Evolutionary conservation across 169 alveolate genomes (phyloP).

Genomic region (Plasmodium cynomolgi): DNA sequence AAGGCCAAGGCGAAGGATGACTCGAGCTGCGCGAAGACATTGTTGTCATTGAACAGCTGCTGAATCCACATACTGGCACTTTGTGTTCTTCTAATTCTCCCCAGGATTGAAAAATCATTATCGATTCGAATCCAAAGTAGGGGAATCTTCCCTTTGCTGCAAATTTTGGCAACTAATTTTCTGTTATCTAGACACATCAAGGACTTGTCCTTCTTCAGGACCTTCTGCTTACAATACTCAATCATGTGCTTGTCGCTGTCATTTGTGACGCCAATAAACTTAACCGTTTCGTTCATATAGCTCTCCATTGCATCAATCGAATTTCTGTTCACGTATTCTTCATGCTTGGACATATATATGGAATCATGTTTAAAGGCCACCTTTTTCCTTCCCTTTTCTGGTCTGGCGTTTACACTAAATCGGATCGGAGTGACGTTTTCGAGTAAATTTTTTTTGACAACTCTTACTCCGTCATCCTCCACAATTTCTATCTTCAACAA

Average conservation of each 20-base stretch:
- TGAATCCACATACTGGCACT: conserved; percentile 91
- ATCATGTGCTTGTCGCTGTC: conserved; percentile 78
- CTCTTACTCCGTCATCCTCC: conserved; percentile 84
- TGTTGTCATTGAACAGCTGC: conserved; percentile 87
- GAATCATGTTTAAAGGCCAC: conserved; percentile 74
- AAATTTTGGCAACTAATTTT: conserved; percentile 88
- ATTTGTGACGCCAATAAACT: conserved; percentile 78
- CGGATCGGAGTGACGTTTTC: conserved; percentile 73
- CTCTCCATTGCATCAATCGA: not conserved
- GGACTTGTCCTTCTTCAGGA: conserved; percentile 75
- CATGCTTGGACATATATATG: conserved; percentile 17
- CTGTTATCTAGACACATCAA: conserved; percentile 85
- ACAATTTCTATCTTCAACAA: conserved; percentile 47
- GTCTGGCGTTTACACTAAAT: conserved; percentile 85
- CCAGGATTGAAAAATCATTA: conserved; percentile 81
- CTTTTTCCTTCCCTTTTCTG: conserved; percentile 86
- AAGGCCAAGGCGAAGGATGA: conserved; percentile 81
- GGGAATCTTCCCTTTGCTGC: conserved; percentile 88
- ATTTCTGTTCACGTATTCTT: conserved; percentile 8
- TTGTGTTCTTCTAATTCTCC: conserved; percentile 86
- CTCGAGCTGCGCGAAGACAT: conserved; percentile 83
- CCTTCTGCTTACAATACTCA: conserved; percentile 77
- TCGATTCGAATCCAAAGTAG: conserved; percentile 88
- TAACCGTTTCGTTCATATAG: conserved; percentile 45
- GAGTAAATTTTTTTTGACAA: conserved; percentile 77